Evolutionary conservation across 495 filamentous ascomycete species (phyloP), one percentile per base, ranked within the genome.

Genomic region (Aspergillus sclerotioniger): DNA sequence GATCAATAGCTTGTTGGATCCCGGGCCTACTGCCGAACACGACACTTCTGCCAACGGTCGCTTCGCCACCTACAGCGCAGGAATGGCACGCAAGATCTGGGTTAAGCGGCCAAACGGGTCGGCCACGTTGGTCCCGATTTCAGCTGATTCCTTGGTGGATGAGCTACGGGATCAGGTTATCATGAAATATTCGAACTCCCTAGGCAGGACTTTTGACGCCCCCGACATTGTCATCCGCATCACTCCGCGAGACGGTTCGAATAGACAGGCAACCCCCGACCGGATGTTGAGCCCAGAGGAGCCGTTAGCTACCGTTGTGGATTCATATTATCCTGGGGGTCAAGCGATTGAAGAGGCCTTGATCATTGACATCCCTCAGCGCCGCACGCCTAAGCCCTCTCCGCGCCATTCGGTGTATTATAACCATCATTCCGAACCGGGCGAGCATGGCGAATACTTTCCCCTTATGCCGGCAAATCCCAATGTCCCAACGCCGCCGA

Each of bases 111-210:
- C 87, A 12, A 83, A 86, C 57, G 90, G 84, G 43, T 96, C 92
- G 41, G 86, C 94, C 55, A 98, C 94, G 21, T 75, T 92, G 61
- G 88, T 98, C 39, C 85, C 88, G 46, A 89, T 95, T 61, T 79
- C 84, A 57, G 89, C 93, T 65, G 91, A 96, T 66, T 90, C 95
- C 63, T 70, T 98, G 71, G 94, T 98, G 17, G 94, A 98, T 66
- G 95, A 97, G 75, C 87, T 96, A 52, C 86, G 92, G 55, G 95
- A 97, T 62, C 83, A 92, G 81, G 92, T 98, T 25, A 76, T 98
- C 62, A 84, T 83, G 61, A 98, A 96, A 75, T 98, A 97, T 69
- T 85, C 83, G 51, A 98, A 98, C 72, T 93, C 92, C 8, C 76
- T 98, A 29, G 95, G 93, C 8, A 85, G 84, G 64, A 88, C 78